Evolutionary conservation across 306 rosid species (phyloP).

Genomic region (Vicia villosa): DNA sequence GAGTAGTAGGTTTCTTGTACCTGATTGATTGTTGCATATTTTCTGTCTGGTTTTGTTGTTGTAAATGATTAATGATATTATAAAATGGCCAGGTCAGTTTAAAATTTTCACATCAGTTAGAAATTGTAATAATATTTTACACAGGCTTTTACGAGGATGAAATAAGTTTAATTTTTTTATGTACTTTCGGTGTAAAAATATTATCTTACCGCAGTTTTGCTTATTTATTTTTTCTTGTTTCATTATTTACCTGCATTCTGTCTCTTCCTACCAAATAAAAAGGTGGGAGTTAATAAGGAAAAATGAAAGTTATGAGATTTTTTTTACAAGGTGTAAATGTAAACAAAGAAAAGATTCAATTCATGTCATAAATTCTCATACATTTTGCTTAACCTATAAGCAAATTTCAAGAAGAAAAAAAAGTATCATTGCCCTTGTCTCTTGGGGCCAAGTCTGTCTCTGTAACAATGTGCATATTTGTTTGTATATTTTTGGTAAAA

Average conservation of each 20-base stretch:
- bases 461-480: no score
- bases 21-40: not conserved
- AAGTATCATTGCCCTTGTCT: no score
- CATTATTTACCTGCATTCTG: not conserved
- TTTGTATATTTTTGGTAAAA: no score
- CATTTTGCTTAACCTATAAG: no score
- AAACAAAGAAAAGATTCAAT: no score
- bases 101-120: slow-evolving; percentile 7
- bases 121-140: slow-evolving; percentile 18
- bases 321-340: no score
- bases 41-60: not conserved
- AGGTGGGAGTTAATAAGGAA: not conserved
- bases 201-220: not conserved
- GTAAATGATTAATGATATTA: slow-evolving; percentile 21
- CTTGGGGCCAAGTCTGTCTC: no score
- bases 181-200: not conserved
- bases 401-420: not conserved
- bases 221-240: not conserved
- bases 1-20: slow-evolving; percentile 6
- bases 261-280: not conserved
- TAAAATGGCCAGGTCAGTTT: not conserved
- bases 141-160: not conserved
- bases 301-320: not conserved
- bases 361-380: no score
- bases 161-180: not conserved